Percentiles rank a stretch among this genome's conserved stretches.
phyloP scores from a whole-genome alignment of 257 asterid genomes.

The Galeopsis tetrahit region DNA sequence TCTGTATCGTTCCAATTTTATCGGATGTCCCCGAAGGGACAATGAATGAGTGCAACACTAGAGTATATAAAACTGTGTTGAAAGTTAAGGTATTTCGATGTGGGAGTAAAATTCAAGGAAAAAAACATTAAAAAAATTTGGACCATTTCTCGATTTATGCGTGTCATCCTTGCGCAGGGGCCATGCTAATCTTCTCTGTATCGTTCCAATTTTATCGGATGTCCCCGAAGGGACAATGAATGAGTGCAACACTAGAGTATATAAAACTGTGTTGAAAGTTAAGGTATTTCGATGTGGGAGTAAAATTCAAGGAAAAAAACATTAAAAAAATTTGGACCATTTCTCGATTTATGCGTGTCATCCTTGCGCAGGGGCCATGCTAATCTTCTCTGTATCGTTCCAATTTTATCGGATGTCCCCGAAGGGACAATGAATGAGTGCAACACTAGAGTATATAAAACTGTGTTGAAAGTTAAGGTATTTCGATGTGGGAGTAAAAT shows the following conservation, averaged over 20 bases:
- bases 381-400: slow-evolving; percentile 44
- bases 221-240: slow-evolving; percentile 34
- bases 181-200: slow-evolving; percentile 35
- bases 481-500: too few relatives aligned
- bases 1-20: slow-evolving; percentile 59
- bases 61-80: too few relatives aligned
- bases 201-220: slow-evolving; percentile 60
- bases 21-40: slow-evolving; percentile 39
- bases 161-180: slow-evolving; percentile 80
- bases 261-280: too few relatives aligned
- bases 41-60: not conserved
- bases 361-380: slow-evolving; percentile 72
- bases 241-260: too few relatives aligned
- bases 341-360: slow-evolving; percentile 72
- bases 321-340: slow-evolving; percentile 57
- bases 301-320: too few relatives aligned
- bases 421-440: slow-evolving; percentile 21
- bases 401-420: slow-evolving; percentile 50
- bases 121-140: slow-evolving; percentile 42
- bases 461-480: too few relatives aligned
- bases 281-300: too few relatives aligned
- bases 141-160: slow-evolving; percentile 70
- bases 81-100: too few relatives aligned
- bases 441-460: too few relatives aligned
- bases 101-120: too few relatives aligned